Conservation (phyloP, 2,329 filamentous ascomycete genomes). For the Aspergillus niger region DNA sequence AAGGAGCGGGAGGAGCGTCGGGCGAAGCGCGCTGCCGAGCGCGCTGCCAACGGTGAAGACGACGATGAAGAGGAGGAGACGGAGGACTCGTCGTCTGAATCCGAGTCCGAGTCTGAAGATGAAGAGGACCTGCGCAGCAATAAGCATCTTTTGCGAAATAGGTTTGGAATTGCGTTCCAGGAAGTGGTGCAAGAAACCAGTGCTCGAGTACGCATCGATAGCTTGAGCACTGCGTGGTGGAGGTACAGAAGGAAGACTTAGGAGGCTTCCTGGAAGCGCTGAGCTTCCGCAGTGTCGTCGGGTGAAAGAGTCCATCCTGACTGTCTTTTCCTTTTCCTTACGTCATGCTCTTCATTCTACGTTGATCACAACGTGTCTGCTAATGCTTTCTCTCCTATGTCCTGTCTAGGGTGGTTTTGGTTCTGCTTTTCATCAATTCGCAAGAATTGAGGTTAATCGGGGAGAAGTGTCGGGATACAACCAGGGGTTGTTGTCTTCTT, state of each 20-base stretch:
- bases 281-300: constrained; percentile 84
- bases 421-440: constrained; percentile 14
- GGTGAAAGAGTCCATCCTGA: constrained; percentile 33
- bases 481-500: not conserved
- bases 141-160: constrained; percentile 75
- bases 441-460: constrained; percentile 14
- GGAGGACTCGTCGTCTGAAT: constrained; percentile 49
- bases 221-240: constrained; percentile 94
- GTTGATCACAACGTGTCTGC: constrained; percentile 5
- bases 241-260: constrained; percentile 95
- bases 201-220: constrained; percentile 86
- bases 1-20: constrained; percentile 66
- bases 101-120: constrained; percentile 57
- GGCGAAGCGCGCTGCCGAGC: constrained; percentile 58
- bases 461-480: constrained; percentile 13
- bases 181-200: constrained; percentile 91
- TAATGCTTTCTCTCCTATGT: constrained; percentile 12
- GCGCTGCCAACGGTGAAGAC: constrained; percentile 53
- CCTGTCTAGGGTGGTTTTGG: constrained; percentile 10
- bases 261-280: constrained; percentile 86
- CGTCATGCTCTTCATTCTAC: constrained; percentile 3
- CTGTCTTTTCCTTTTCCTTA: not conserved
- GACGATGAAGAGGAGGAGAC: constrained; percentile 66
- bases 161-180: constrained; percentile 93
- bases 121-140: constrained; percentile 57